phyloP scores from a whole-genome alignment of 2,329 filamentous ascomycete species.

The Clarireedia homoeocarpa region DNA sequence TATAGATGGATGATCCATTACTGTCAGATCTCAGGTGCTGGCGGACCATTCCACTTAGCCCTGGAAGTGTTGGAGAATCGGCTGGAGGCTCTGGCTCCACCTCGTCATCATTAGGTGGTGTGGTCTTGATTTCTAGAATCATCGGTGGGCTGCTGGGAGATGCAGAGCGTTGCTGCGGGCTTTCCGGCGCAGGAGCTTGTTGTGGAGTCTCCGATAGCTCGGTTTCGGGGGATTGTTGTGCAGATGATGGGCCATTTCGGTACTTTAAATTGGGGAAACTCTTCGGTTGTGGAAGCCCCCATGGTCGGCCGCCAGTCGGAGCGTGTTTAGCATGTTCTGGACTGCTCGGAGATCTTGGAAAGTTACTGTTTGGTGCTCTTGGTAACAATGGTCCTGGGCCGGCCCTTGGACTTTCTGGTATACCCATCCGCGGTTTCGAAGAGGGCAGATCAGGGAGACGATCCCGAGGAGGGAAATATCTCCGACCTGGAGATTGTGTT shows the following conservation, averaged over 20 bases:
- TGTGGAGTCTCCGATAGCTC: slow-evolving; percentile 23
- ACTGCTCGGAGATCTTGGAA: slow-evolving; percentile 13
- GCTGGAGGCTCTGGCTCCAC: slow-evolving; percentile 11
- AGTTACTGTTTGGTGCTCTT: slow-evolving; percentile 19
- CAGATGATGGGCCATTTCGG: slow-evolving; percentile 19
- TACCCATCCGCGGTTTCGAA: slow-evolving; percentile 9
- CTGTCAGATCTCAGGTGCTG: slow-evolving; percentile 80
- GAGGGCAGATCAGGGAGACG: slow-evolving; percentile 15
- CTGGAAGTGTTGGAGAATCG: slow-evolving; percentile 73
- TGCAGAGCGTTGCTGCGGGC: slow-evolving; percentile 1
- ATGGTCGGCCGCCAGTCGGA: slow-evolving; percentile 1
- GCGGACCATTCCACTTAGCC: slow-evolving; percentile 73
- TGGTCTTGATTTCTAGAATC: slow-evolving; percentile 3
- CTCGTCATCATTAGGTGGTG: not conserved
- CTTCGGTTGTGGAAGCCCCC: slow-evolving; percentile 9
- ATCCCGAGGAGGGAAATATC: slow-evolving; percentile 30
- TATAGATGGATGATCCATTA: slow-evolving; percentile 72
- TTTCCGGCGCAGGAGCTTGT: not conserved
- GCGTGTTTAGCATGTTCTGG: slow-evolving; percentile 1
- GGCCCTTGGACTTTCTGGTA: slow-evolving; percentile 15
- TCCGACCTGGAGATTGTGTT: slow-evolving; percentile 40
- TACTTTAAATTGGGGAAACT: slow-evolving; percentile 20
- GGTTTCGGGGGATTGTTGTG: slow-evolving; percentile 25
- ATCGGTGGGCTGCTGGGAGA: not conserved
- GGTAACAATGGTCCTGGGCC: slow-evolving; percentile 20